Evolutionary conservation across 2,329 filamentous ascomycete genomes (phyloP).

Genomic region (Lasiodiplodia sp.): DNA sequence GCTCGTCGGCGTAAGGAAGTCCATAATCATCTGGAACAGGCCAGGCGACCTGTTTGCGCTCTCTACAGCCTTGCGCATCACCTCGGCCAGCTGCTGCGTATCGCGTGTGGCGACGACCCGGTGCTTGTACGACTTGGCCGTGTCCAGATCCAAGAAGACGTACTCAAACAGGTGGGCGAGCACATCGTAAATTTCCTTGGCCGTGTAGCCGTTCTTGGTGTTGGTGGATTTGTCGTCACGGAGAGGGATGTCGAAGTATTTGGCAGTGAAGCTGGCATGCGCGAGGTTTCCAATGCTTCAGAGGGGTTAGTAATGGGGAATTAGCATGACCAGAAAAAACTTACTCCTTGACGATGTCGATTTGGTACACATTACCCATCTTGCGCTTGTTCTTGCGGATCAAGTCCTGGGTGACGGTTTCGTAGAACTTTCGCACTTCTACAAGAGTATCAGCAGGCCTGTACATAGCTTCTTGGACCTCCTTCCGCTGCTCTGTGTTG

Average conservation of each 20-base stretch:
- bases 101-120: slow-evolving; percentile 26
- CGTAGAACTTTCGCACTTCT: slow-evolving; percentile 37
- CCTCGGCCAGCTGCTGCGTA: slow-evolving; percentile 21
- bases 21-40: slow-evolving; percentile 19
- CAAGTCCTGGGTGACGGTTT: slow-evolving; percentile 37
- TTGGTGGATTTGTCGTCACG: slow-evolving; percentile 31
- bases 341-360: slow-evolving; percentile 39
- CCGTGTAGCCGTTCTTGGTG: slow-evolving; percentile 35
- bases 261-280: slow-evolving; percentile 41
- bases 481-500: slow-evolving; percentile 33
- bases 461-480: slow-evolving; percentile 33
- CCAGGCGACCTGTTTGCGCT: neutral
- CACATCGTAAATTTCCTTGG: slow-evolving; percentile 38
- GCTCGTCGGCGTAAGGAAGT: slow-evolving; percentile 22
- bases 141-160: slow-evolving; percentile 40
- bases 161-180: slow-evolving; percentile 40
- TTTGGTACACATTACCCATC: slow-evolving; percentile 42
- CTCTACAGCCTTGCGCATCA: slow-evolving; percentile 24
- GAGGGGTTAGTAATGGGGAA: neutral
- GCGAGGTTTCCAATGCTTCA: slow-evolving; percentile 39
- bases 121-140: slow-evolving; percentile 36
- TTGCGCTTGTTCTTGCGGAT: slow-evolving; percentile 40
- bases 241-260: slow-evolving; percentile 39
- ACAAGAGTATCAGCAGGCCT: slow-evolving; percentile 32
- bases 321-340: neutral